phyloP scores from a whole-genome alignment of 2,329 filamentous ascomycete species.

The Aschersonia sp. region DNA sequence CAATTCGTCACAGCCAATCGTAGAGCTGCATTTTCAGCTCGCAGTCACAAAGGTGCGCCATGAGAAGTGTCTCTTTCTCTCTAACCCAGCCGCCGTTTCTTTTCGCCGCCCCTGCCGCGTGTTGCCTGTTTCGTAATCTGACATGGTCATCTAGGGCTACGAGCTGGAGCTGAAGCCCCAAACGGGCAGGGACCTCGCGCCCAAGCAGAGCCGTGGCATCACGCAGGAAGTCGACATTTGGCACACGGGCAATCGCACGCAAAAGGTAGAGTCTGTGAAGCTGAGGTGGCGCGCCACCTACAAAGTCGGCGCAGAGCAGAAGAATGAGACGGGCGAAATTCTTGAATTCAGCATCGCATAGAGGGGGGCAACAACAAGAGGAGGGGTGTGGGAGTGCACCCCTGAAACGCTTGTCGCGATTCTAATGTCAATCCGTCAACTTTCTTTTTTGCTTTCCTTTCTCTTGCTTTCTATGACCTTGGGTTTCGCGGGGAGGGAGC shows the following conservation, averaged over 20 bases:
- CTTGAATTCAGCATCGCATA: constrained; percentile 61
- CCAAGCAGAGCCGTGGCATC: constrained; percentile 60
- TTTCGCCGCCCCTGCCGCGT: neutral
- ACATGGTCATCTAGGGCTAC: constrained; percentile 43
- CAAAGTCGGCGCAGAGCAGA: constrained; percentile 47
- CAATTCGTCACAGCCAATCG: constrained; percentile 53
- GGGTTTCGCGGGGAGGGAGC: too few relatives aligned
- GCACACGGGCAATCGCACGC: constrained; percentile 51
- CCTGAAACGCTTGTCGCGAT: too few relatives aligned
- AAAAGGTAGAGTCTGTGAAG: constrained; percentile 68
- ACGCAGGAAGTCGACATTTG: constrained; percentile 65
- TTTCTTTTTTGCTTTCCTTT: too few relatives aligned
- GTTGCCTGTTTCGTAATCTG: too few relatives aligned
- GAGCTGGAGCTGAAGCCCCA: constrained; percentile 74
- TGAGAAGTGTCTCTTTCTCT: neutral
- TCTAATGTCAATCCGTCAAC: too few relatives aligned
- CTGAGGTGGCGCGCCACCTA: constrained; percentile 84
- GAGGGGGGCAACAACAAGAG: neutral
- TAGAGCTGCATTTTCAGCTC: constrained; percentile 76
- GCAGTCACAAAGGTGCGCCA: constrained; percentile 72
- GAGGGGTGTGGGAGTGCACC: too few relatives aligned
- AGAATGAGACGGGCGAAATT: constrained; percentile 76
- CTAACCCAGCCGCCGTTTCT: neutral
- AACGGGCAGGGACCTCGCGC: constrained; percentile 59
- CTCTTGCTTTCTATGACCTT: too few relatives aligned